Base-by-base conservation (phyloP, 768 basidiomycete genomes). In the Hypholoma fasciculare region DNA sequence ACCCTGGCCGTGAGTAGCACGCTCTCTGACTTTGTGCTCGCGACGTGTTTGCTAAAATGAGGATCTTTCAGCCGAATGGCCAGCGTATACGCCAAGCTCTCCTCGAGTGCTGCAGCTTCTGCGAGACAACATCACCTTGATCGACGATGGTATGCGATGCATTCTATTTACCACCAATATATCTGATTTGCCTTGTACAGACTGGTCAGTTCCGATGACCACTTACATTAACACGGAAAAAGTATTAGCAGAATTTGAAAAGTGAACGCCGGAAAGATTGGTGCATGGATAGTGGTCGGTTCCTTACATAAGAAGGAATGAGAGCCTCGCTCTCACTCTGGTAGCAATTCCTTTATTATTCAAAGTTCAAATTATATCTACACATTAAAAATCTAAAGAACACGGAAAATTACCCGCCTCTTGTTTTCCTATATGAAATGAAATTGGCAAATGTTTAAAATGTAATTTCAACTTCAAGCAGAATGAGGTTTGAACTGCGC, bases 91-190 rank as follows among this genome's bases (percentile, higher is more conserved):
- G 1, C 30, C 64, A 1, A 49, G 66, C 3, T 67, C 71, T 0
- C 74, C 68, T 49, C 65, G 61, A 13, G 77, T 85, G 7, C 65
- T 86, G 60, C 84, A 85, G 61, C 70, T 85, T 3, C 69, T 76
- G 68, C 71, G 82, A 36, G 67, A 77, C 58, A 86, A 86, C 56
- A 71, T 85, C 20, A 86, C 83, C 0, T 65, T 74, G 53, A 81
- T 86, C 49, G 69, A 76, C 0, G 86, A 87, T 60, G 75, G 86
- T 85, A 59, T 27, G 16, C 47, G 16, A 50, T 42, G 47, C 23
- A 12, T 34, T 26, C 23, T 46, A 16, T 43, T 30, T 4, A 14
- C 14, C 16, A 23, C 7, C 9, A 7, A 49, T 1, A 46, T 14
- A 46, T 17, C 57, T 6, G 26, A 23, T n/a, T 14, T 3, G 40